Conservation (phyloP, 139 green algal species). For the Desmodesmus armatus region DNA sequence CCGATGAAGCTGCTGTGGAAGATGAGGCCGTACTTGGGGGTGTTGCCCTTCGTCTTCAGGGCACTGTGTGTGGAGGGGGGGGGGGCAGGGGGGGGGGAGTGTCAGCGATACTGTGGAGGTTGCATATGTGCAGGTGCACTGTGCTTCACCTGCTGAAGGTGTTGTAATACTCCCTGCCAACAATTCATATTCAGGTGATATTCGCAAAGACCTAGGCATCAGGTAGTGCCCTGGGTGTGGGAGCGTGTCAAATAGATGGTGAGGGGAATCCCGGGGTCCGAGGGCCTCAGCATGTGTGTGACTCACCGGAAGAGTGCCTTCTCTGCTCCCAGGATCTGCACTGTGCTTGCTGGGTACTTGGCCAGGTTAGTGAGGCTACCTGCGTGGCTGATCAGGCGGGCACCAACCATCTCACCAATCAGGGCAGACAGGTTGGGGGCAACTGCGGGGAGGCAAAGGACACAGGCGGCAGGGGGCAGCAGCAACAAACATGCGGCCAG, state of each 20-base stretch:
- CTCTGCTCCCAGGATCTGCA: conserved; percentile 99
- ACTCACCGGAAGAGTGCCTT: conserved; percentile 97
- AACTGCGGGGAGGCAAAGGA: too few relatives aligned
- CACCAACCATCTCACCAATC: conserved; percentile 97
- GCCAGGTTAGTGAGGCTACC: conserved; percentile 97
- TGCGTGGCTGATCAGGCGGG: conserved; percentile 94
- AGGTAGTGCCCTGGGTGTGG: neutral
- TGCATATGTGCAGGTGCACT: neutral
- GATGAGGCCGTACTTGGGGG: conserved; percentile 99
- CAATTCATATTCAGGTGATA: too few relatives aligned
- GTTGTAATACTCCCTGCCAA: too few relatives aligned
- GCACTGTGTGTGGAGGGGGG: conserved; percentile 66
- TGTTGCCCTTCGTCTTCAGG: conserved; percentile 99
- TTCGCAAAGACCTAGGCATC: too few relatives aligned
- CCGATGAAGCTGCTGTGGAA: conserved; percentile 99
- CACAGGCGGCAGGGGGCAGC: conserved; percentile 92
- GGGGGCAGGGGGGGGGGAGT: neutral
- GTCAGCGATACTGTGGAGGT: too few relatives aligned
- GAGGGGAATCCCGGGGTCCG: neutral
- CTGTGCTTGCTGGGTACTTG: conserved; percentile 98
- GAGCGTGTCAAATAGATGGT: neutral
- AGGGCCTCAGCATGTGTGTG: neutral
- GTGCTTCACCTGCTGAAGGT: too few relatives aligned
- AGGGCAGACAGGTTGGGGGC: conserved; percentile 97
- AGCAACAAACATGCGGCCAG: neutral